These are phyloP conservation scores for Ogataea nitratoaversa DNA, from an alignment of 805 yeast genomes.

Conservation along the genomic window DNA sequence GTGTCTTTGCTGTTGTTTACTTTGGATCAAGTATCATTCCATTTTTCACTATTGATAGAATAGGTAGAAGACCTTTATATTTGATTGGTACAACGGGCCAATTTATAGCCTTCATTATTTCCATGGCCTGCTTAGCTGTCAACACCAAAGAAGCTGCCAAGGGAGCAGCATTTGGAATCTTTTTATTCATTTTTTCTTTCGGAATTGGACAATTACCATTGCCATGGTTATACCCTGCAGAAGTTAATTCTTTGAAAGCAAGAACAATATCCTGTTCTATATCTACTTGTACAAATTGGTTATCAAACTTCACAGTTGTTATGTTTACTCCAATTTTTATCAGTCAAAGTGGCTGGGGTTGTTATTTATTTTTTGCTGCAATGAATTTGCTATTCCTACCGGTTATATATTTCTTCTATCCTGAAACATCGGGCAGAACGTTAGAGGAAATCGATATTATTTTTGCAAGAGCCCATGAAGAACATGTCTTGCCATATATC, in stretches of 20 bases:
- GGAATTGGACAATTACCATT: conserved; percentile 40
- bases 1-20: conserved; percentile 58
- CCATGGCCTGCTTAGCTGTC: conserved; percentile 44
- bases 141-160: conserved; percentile 41
- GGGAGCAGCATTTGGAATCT: conserved; percentile 68
- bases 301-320: conserved; percentile 62
- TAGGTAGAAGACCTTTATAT: conserved; percentile 62
- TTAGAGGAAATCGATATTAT: conserved; percentile 74
- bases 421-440: conserved; percentile 74
- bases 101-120: conserved; percentile 43
- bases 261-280: conserved; percentile 64
- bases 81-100: conserved; percentile 46
- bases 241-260: conserved; percentile 60
- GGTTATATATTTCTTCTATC: conserved; percentile 62
- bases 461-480: conserved; percentile 54
- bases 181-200: conserved; percentile 53
- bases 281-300: conserved; percentile 66
- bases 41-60: conserved; percentile 50
- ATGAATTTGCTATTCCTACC: conserved; percentile 61
- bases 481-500: conserved; percentile 54
- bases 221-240: conserved; percentile 65
- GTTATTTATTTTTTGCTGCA: conserved; percentile 64
- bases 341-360: conserved; percentile 53
- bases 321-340: conserved; percentile 61
- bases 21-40: conserved; percentile 62